Evolutionary conservation across 202 grass and related monocot genomes (phyloP), one percentile per base, ranked within the genome.

Genomic region (Digitaria exilis): DNA sequence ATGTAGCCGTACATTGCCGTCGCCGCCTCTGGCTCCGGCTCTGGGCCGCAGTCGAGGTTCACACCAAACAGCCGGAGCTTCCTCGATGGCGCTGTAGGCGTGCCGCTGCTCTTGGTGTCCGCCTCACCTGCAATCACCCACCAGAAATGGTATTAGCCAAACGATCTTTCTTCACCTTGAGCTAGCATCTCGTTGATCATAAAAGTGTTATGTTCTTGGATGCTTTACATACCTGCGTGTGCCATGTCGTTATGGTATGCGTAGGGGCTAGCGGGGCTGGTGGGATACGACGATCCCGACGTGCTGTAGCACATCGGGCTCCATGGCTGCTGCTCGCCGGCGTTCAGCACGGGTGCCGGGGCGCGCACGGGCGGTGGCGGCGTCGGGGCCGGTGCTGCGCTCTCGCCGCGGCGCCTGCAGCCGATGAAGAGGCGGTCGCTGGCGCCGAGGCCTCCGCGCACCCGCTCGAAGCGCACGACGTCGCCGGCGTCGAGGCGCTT

Each of bases 41-140:
- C 92, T 41, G 86, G 90, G 10, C 84, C 76, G 78, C 90, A 97
- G 66, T 97, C 95, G 44, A 97, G 74, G 87, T 97, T 93, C 52
- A 97, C 95, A 62, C 95, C 95, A 70, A 97, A 97, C 50, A 97
- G 87, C 79, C 95, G 84, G 65, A 97, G 88, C 76, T 87, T 81
- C 86, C 88, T 92, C 65, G 92, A 76, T 51, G 85, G 82, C 11
- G 69, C 65, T 5, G 84, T 71, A 21, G 86, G 79, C 4, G 65
- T 49, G 39, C 54, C 63, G 73, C 76, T 88, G 67, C 81, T 84
- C 75, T 87, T 77, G 74, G 72, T 41, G 29, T 89, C 88, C 16
- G 70, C 84, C 32, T 71, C 82, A 24, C 89, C 91, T 97, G 84
- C 62, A 63, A 84, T 80, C 60, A 59, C 39, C 41, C 46, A 74